These are phyloP conservation scores for Entonaema liquescens DNA, from an alignment of 495 filamentous ascomycete genomes.

Conservation along the genomic window DNA sequence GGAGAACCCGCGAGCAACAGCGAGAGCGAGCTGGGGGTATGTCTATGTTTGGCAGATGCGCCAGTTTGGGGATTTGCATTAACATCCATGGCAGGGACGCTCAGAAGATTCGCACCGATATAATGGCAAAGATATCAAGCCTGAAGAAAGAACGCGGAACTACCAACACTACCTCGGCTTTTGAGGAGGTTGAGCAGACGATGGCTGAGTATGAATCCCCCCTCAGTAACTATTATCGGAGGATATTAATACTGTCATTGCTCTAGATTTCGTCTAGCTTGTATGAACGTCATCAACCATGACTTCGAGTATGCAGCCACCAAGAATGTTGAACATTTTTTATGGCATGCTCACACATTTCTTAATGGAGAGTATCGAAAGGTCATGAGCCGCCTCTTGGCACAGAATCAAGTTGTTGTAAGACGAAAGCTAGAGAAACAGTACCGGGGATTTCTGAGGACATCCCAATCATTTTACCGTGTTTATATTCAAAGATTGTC, in stretches of 20 bases:
- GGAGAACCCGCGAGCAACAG: constrained; percentile 41
- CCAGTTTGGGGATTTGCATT: constrained; percentile 18
- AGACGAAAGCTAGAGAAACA: constrained; percentile 79
- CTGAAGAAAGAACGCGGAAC: constrained; percentile 40
- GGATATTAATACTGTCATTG: constrained; percentile 37
- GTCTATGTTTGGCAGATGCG: constrained; percentile 22
- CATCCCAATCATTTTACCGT: constrained; percentile 84
- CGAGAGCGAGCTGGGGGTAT: constrained; percentile 43
- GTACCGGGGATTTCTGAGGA: constrained; percentile 85
- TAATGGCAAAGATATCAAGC: constrained; percentile 38
- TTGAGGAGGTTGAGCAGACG: constrained; percentile 42
- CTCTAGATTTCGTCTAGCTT: constrained; percentile 71
- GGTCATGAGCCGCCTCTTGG: constrained; percentile 55
- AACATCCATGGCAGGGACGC: constrained; percentile 37
- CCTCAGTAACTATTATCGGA: constrained; percentile 19
- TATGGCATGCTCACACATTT: constrained; percentile 82
- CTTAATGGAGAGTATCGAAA: constrained; percentile 82
- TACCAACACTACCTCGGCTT: constrained; percentile 41
- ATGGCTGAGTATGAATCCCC: constrained; percentile 44
- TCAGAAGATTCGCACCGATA: constrained; percentile 45
- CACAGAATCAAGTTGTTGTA: constrained; percentile 71
- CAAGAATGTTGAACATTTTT: constrained; percentile 68
- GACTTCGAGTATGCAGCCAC: constrained; percentile 75
- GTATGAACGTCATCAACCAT: constrained; percentile 74
- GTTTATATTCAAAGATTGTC: constrained; percentile 82